Percentiles rank a stretch among this genome's conserved stretches.
phyloP scores from a whole-genome alignment of 1,139 yeast species.

The Magnusiomyces suaveolens region DNA sequence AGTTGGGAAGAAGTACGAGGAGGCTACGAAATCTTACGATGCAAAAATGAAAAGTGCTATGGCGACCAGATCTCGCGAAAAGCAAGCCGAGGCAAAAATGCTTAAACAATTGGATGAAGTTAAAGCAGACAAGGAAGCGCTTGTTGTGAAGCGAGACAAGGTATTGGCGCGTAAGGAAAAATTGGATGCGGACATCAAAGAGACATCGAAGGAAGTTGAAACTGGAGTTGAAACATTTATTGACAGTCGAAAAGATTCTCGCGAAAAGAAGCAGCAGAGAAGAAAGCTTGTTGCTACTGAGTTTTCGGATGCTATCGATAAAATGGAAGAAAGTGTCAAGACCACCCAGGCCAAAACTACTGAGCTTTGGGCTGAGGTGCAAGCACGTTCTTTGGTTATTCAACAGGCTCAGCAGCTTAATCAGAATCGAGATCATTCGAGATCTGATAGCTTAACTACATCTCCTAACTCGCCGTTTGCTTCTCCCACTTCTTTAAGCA shows the following conservation, averaged over 20 bases:
- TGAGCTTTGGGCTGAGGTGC: not conserved
- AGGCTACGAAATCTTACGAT: constrained; percentile 19
- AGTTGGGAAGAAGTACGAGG: constrained; percentile 15
- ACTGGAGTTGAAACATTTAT: constrained; percentile 13
- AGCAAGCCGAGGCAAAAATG: constrained; percentile 14
- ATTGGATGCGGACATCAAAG: constrained; percentile 17
- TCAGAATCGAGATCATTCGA: not conserved
- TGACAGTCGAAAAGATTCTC: constrained; percentile 15
- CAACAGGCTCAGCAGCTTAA: not conserved
- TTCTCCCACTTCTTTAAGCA: not conserved
- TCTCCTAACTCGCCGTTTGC: not conserved
- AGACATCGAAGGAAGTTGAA: constrained; percentile 16
- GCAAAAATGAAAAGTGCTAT: constrained; percentile 13
- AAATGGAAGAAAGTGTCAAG: constrained; percentile 27
- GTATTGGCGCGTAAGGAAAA: constrained; percentile 20
- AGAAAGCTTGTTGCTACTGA: constrained; percentile 25
- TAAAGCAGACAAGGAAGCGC: constrained; percentile 18
- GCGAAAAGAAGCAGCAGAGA: constrained; percentile 18
- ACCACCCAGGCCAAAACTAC: constrained; percentile 12
- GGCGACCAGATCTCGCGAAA: constrained; percentile 16
- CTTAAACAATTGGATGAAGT: constrained; percentile 17
- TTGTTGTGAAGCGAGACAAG: constrained; percentile 22
- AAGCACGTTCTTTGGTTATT: not conserved
- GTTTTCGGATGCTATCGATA: constrained; percentile 29
- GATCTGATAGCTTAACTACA: not conserved